Evolutionary conservation across 495 filamentous ascomycete species (phyloP), one percentile per base, ranked within the genome.

Genomic region (Neurospora sp.): DNA sequence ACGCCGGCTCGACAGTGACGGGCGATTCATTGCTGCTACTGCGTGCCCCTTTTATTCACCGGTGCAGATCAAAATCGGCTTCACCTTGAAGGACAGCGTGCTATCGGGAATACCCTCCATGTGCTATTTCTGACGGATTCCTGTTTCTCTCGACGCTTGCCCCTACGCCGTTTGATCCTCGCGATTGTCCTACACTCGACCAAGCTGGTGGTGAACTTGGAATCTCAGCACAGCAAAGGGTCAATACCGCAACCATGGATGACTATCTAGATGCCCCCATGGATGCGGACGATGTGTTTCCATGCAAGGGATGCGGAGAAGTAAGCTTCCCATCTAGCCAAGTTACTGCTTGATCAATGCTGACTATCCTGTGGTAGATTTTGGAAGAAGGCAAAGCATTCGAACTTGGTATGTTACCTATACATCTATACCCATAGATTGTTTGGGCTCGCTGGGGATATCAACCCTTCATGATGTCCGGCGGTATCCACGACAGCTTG

Each of bases 351-450:
- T 71, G 39, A 41, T 38, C 44, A 5, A 16, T 71, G 20, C 77
- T 78, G 42, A 78, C 71, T 5, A 12, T 37, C 18, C 40, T 38
- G 20, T 62, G n/a, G 5, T 41, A 81, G 95, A 96, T 98, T 73
- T 86, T 99, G 5, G 96, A 99, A 83, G 96, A 99, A 86, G 96
- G 96, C 37, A 98, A 99, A 83, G 96, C 96, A 62, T 99, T 99
- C 78, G 96, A 99, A 84, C 87, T 99, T 70, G 94, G 95, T 98
- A 90, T 78, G 92, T 88, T 42, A 12, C 20, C 18, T 11, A 54
- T 14, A 60, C 11, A 27, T 14, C 2, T 23, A 60, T 60, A 20
- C 8, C 20, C 27, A 14, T 60, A 60, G 49, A 20, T 27, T 60
- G 1, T 0, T 27, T 27, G 0, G 5, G 49, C 23, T 60, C 10